Conservation (phyloP, 2,329 filamentous ascomycete genomes). For the Tolypocladium inflatum region DNA sequence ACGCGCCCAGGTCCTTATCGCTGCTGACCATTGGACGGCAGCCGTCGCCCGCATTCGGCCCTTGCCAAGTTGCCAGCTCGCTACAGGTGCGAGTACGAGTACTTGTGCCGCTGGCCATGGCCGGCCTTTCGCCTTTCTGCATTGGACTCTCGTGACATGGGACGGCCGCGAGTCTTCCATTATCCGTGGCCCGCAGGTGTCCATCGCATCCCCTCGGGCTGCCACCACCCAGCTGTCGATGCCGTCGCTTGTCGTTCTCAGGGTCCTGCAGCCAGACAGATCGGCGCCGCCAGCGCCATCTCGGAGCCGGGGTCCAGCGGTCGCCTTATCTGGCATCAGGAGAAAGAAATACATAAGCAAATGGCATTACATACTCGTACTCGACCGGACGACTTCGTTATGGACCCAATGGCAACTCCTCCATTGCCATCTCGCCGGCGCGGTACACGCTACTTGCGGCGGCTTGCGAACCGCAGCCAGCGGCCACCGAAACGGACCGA, state of each 20-base stretch:
- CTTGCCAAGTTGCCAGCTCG: not conserved
- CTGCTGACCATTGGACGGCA: not conserved
- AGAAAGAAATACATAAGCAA: conserved; percentile 30
- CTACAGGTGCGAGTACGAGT: no score
- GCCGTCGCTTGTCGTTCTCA: not conserved
- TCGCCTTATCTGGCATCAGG: conserved; percentile 11
- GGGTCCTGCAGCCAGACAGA: not conserved
- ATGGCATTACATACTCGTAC: not conserved
- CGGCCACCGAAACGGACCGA: not conserved
- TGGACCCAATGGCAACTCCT: no score
- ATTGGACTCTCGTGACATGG: not conserved
- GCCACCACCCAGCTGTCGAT: not conserved
- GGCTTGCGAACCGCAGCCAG: not conserved
- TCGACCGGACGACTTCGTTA: no score
- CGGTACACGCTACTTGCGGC: not conserved
- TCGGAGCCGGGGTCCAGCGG: not conserved
- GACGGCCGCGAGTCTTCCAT: not conserved
- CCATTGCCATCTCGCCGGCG: not conserved
- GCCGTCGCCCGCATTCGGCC: not conserved
- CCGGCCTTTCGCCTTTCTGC: not conserved
- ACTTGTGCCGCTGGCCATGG: not conserved
- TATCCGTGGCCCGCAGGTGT: not conserved
- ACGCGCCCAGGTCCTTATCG: not conserved
- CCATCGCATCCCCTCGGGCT: not conserved
- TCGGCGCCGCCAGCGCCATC: not conserved